Conservation (phyloP, 140 eudicot species). For the Erigeron philadelphicus region DNA sequence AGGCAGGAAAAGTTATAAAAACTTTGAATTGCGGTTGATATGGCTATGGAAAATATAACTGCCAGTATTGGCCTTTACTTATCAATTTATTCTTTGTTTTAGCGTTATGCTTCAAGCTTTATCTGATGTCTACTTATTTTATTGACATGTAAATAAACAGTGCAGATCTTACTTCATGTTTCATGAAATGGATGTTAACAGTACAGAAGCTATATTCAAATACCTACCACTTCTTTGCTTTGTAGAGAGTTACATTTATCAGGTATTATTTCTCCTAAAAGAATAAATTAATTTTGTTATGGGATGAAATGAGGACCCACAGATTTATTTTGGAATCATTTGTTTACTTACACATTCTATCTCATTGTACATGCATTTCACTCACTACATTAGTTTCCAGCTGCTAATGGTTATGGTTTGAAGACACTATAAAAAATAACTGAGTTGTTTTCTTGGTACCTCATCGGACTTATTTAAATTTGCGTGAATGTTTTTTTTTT, state of each 20-base stretch:
- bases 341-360: not conserved
- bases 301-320: not conserved
- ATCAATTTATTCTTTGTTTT: not conserved
- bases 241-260: constrained; percentile 89
- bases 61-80: not conserved
- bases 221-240: constrained; percentile 80
- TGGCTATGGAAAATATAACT: no score
- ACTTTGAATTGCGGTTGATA: no score
- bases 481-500: constrained; percentile 24
- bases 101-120: constrained; percentile 1
- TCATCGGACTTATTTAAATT: not conserved
- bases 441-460: not conserved
- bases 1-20: no score
- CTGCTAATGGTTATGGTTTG: not conserved
- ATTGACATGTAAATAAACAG: constrained; percentile 37
- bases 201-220: constrained; percentile 61
- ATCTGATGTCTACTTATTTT: not conserved
- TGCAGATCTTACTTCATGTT: constrained; percentile 98
- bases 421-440: not conserved
- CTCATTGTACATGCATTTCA: not conserved
- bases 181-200: constrained; percentile 75
- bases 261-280: constrained; percentile 41
- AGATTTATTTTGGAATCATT: not conserved
- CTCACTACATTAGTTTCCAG: not conserved
- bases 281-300: not conserved